Conservation (phyloP, 2,329 filamentous ascomycete species). For the Aspergillus tanneri region DNA sequence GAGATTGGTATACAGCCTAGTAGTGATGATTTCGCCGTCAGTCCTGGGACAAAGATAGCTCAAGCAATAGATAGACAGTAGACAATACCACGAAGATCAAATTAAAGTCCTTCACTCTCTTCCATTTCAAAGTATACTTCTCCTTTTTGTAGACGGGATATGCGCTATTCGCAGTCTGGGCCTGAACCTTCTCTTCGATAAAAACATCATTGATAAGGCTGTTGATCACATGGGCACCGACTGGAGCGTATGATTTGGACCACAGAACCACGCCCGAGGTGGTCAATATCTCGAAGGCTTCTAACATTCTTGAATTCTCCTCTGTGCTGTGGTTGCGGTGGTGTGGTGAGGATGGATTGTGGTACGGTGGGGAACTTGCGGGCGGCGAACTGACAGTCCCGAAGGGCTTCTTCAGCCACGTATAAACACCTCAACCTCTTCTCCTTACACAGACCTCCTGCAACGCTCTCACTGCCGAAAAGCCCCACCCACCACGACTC, state of each 20-base stretch:
- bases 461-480: conserved; percentile 1
- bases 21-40: conserved; percentile 21
- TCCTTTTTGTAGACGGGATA: conserved; percentile 80
- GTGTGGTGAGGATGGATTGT: conserved; percentile 8
- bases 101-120: conserved; percentile 84
- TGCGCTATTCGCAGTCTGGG: conserved; percentile 59
- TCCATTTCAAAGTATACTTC: conserved; percentile 94
- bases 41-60: conserved; percentile 10
- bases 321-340: not conserved
- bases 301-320: conserved; percentile 65
- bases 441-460: conserved; percentile 6
- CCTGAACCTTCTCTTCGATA: conserved; percentile 82
- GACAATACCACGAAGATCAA: conserved; percentile 84
- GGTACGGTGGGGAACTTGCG: conserved; percentile 21
- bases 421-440: conserved; percentile 27
- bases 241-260: conserved; percentile 80
- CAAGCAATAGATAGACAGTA: not conserved
- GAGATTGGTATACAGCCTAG: conserved; percentile 97
- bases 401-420: conserved; percentile 33
- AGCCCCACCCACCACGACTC: conserved; percentile 8
- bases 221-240: conserved; percentile 84
- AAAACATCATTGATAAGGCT: conserved; percentile 94
- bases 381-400: conserved; percentile 24
- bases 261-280: conserved; percentile 95
- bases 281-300: conserved; percentile 94